These are phyloP conservation scores for Penicillium oxalicum DNA, from an alignment of 2,329 filamentous ascomycete genomes.

Conservation along the genomic window DNA sequence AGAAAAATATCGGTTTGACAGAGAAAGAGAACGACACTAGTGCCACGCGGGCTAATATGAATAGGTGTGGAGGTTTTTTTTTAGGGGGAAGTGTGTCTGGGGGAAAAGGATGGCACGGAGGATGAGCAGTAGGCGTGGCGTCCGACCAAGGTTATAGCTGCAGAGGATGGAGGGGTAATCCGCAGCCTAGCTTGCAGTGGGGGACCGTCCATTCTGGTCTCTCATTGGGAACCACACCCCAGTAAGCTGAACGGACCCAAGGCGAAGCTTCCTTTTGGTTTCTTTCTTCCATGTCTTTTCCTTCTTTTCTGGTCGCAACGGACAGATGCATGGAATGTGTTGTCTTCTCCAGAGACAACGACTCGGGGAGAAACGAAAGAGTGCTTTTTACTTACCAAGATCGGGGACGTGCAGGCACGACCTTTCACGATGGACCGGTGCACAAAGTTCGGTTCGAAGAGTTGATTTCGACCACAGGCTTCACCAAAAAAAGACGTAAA, in stretches of 20 bases:
- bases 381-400: too few relatives aligned
- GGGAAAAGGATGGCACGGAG: slow-evolving; percentile 1
- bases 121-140: slow-evolving; percentile 1
- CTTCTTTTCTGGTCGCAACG: too few relatives aligned
- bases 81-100: neutral
- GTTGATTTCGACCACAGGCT: too few relatives aligned
- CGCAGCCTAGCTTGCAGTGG: neutral
- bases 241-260: neutral
- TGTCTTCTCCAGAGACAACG: too few relatives aligned
- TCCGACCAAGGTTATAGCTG: neutral
- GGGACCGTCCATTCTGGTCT: neutral
- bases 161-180: neutral
- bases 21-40: neutral
- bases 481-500: too few relatives aligned
- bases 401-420: too few relatives aligned
- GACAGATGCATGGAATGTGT: too few relatives aligned
- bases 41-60: neutral
- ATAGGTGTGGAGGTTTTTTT: neutral
- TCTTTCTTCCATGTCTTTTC: too few relatives aligned
- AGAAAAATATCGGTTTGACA: neutral
- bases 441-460: too few relatives aligned
- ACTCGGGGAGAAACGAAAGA: too few relatives aligned
- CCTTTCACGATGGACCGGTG: too few relatives aligned
- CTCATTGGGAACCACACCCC: slow-evolving; percentile 1
- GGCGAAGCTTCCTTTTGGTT: too few relatives aligned